Percentiles rank a stretch among this genome's conserved stretches.
These are phyloP conservation scores for Rubia balearica DNA, from an alignment of 305 asterid species.

Conservation along the genomic window DNA sequence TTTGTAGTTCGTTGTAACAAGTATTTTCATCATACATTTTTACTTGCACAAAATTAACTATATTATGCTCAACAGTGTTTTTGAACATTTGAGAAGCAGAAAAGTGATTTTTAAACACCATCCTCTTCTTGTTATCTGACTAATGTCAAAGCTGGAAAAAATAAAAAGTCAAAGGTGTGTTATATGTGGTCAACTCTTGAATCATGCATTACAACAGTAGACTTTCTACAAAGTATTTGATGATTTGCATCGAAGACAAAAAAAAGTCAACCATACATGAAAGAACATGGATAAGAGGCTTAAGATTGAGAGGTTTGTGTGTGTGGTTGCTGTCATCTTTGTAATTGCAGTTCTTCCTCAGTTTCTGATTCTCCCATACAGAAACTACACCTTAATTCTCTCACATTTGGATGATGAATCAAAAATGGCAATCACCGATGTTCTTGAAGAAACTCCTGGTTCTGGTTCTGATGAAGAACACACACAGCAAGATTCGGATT, in stretches of 20 bases:
- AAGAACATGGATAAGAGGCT: constrained; percentile 19
- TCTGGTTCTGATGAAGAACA: constrained; percentile 12
- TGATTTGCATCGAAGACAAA: neutral
- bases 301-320: constrained; percentile 24
- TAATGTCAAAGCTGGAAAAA: no score
- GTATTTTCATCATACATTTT: neutral
- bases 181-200: neutral
- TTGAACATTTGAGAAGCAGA: no score
- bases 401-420: constrained; percentile 23
- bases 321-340: constrained; percentile 24
- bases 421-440: constrained; percentile 13
- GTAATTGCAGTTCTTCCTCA: constrained; percentile 25
- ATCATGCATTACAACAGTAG: neutral
- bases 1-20: neutral
- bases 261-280: constrained; percentile 4
- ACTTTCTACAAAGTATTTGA: neutral
- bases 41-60: no score
- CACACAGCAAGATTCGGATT: neutral
- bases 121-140: neutral
- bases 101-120: neutral
- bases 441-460: constrained; percentile 4
- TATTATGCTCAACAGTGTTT: no score
- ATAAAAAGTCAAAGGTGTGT: neutral
- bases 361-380: constrained; percentile 27
- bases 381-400: constrained; percentile 21